These are phyloP conservation scores for Plasmodium cynomolgi DNA, from an alignment of 169 alveolate genomes.

Conservation along the genomic window DNA sequence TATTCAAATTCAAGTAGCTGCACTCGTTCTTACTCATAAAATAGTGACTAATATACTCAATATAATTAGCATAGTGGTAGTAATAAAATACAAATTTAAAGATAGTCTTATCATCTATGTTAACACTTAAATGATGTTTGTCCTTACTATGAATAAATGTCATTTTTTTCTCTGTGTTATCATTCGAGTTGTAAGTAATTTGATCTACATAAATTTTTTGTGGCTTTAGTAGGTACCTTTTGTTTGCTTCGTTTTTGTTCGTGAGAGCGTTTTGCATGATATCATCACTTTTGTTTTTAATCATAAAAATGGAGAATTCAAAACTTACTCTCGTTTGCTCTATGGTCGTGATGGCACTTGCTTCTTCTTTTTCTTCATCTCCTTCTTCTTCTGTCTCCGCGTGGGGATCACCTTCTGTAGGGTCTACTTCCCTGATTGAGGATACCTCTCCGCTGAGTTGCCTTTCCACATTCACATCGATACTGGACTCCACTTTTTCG, in stretches of 20 bases:
- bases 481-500: background rate
- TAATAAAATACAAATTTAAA: slow-evolving; percentile 38
- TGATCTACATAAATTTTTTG: slow-evolving; percentile 29
- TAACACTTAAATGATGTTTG: slow-evolving; percentile 19
- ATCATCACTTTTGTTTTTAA: slow-evolving; percentile 18
- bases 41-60: background rate
- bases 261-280: slow-evolving; percentile 6
- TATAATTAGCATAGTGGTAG: slow-evolving; percentile 29
- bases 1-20: slow-evolving; percentile 26
- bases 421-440: background rate
- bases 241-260: background rate
- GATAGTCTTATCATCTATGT: slow-evolving; percentile 22
- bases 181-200: slow-evolving; percentile 48
- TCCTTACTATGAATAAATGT: slow-evolving; percentile 10
- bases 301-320: slow-evolving; percentile 18
- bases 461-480: background rate
- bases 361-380: background rate
- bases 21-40: background rate
- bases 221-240: slow-evolving; percentile 40
- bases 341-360: background rate
- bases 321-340: slow-evolving; percentile 25
- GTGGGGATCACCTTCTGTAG: background rate
- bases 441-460: background rate
- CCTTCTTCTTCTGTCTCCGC: background rate
- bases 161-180: slow-evolving; percentile 9